Percentiles rank a stretch among this genome's conserved stretches.
These are phyloP conservation scores for Ilex asprella DNA, from an alignment of 257 asterid species.

Conservation along the genomic window DNA sequence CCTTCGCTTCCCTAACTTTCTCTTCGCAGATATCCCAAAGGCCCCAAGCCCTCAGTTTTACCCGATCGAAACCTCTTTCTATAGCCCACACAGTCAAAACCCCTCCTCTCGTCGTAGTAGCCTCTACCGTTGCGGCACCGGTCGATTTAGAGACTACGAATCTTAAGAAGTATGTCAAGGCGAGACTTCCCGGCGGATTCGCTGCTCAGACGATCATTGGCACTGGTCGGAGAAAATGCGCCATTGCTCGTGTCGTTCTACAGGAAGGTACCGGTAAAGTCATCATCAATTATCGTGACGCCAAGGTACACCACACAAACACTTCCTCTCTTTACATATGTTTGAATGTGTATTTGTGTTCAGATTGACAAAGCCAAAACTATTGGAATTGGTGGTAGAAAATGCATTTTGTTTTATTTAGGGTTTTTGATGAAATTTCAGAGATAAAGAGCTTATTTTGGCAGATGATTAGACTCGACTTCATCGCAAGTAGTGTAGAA, in stretches of 20 bases:
- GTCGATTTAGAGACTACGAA: constrained; percentile 45
- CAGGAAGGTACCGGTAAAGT: constrained; percentile 86
- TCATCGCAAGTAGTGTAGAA: background rate
- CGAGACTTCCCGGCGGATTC: constrained; percentile 92
- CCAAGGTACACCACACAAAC: constrained; percentile 35
- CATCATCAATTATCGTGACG: constrained; percentile 85
- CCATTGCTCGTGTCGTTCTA: constrained; percentile 93
- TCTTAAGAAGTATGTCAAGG: constrained; percentile 56
- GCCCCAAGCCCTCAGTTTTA: constrained; percentile 35
- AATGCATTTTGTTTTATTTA: background rate
- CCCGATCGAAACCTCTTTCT: constrained; percentile 28
- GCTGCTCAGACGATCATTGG: constrained; percentile 86
- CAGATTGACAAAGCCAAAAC: background rate
- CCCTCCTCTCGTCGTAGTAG: constrained; percentile 27
- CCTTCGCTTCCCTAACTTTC: constrained; percentile 74
- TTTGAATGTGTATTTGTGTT: background rate
- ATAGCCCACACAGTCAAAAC: constrained; percentile 24
- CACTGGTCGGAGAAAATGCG: constrained; percentile 86
- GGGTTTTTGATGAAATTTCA: background rate
- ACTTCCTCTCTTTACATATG: background rate
- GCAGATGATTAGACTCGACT: background rate
- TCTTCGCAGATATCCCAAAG: constrained; percentile 62
- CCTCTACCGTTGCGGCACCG: constrained; percentile 42
- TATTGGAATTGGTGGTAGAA: background rate
- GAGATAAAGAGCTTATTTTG: background rate